Evolutionary conservation across 2,329 filamentous ascomycete species (phyloP).

Genomic region (Phialophora tarda): DNA sequence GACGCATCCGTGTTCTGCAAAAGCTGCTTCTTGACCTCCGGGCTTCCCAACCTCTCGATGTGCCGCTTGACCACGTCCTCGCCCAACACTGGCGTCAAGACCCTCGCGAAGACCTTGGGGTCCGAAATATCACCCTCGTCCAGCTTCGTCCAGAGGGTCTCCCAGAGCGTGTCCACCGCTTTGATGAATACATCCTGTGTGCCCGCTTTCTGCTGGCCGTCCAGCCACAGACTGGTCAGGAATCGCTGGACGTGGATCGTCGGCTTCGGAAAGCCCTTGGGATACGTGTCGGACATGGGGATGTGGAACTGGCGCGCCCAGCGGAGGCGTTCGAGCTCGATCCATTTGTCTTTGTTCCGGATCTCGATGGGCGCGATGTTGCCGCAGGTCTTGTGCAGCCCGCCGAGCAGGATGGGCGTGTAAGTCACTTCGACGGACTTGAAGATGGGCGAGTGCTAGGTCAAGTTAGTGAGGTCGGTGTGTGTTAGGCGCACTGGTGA

Average conservation of each 20-base stretch:
- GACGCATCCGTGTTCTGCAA: constrained; percentile 58
- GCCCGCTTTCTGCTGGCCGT: constrained; percentile 40
- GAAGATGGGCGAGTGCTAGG: constrained; percentile 60
- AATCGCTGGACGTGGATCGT: constrained; percentile 60
- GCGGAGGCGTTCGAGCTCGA: constrained; percentile 58
- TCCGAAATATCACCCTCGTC: constrained; percentile 38
- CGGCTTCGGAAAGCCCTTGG: constrained; percentile 59
- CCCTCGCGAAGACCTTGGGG: constrained; percentile 50
- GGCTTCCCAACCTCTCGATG: constrained; percentile 16
- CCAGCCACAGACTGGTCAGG: constrained; percentile 52
- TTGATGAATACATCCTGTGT: constrained; percentile 50
- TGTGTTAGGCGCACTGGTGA: background rate
- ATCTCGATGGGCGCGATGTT: constrained; percentile 62
- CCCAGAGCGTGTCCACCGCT: constrained; percentile 56
- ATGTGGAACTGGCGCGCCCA: constrained; percentile 61
- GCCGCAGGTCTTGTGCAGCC: constrained; percentile 62
- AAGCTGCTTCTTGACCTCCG: constrained; percentile 52
- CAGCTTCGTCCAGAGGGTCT: constrained; percentile 59
- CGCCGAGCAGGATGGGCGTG: constrained; percentile 65
- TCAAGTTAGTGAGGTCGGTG: background rate
- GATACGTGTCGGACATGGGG: constrained; percentile 54
- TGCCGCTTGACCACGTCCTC: constrained; percentile 47
- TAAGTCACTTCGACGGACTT: constrained; percentile 61
- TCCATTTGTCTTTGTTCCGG: constrained; percentile 67
- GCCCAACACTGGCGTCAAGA: constrained; percentile 54